Base-by-base conservation (phyloP, 208 protist species). In the Herpetomonas samuelpessoai region DNA sequence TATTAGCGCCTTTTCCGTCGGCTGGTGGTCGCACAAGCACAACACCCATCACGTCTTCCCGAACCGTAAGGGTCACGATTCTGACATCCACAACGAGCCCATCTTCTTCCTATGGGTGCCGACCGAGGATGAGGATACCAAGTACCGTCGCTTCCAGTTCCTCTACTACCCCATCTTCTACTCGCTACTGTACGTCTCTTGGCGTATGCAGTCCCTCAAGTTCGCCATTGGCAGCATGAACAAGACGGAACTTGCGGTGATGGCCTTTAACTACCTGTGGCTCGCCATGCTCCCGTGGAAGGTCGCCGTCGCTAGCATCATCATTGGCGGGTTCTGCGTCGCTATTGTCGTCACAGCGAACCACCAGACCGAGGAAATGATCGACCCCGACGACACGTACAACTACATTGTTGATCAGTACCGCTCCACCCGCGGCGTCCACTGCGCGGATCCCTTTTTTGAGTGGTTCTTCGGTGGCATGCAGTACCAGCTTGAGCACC, bases 401-500 rank as follows among this genome's bases (percentile, higher is more conserved):
- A 86, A 92, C 67, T 88, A 76, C 76, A 76, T 92, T 65, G 70
- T 79, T 3, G 81, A 88, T 61, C 85, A 92, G 63, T 87, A 85
- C 62, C 81, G 75, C 62, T 68, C 81, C 51, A 88, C 81, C 19
- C 76, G 86, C 41, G 85, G 85, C 29, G 76, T 92, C 19, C 73
- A 81, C 30, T 92, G 85, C 67, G 24, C 74, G 47, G 69, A 88
- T 54, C 74, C 74, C 19, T 87, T 92, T 57, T 87, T 83, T 51
- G 81, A 92, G 66, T 88, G 73, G 68, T 88, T 92, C 57, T 92
- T 92, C 47, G 81, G 85, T 26, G 85, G 81, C 57, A 92, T 92
- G 85, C 85, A 88, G 65, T 92, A 88, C 70, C 85, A 92, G 70
- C 73, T 92, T 24, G 85, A 92, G 74, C 85, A 92, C 70, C 85